Base-by-base conservation (phyloP, 768 basidiomycete species). In the Pisolithus microcarpus region DNA sequence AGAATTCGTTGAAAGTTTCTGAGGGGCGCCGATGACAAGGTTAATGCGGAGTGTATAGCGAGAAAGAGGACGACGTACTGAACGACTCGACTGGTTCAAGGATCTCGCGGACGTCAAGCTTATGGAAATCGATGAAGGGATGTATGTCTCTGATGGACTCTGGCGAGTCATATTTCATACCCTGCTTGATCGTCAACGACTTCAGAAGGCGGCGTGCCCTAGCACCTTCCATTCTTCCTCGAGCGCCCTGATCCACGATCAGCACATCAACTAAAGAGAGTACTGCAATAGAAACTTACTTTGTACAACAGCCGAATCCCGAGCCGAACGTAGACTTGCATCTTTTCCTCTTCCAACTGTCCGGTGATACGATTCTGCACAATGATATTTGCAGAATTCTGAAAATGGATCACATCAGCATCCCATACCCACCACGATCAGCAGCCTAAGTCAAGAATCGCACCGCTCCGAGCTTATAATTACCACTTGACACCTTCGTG, bases 341-440 rank as follows among this genome's bases (percentile, higher is more conserved):
- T 99, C 74, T 97, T 98, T 72, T 98, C 95, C 69, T 99, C 95
- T 63, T 93, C 87, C 51, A 98, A 65, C 65, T 91, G 88, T 0
- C 95, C 95, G 0, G 91, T 93, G 66, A 81, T 68, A 13, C 95
- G 78, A 64, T 97, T 93, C 70, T 98, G 95, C 1, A 99, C 94
- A 52, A 97, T 91, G 57, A 99, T 96, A 63, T 99, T 99, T 23
- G 93, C 95, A 48, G 91, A 94, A 61, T 99, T 96, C 87, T 91
- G 61, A 2, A 18, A 13, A 42, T 42, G 26, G 52, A 7, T 1
- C 2, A 16, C 45, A 11, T n/a, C 13, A 39, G 40, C 10, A 43
- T 31, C 42, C 19, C 9, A 24, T 21, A 24, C 50, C n/a, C 24
- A n/a, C 31, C 26, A 21, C 26, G 10, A 13, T 9, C 28, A 7